Evolutionary conservation across 768 basidiomycete species (phyloP), one percentile per base, ranked within the genome.

Genomic region (Amanita phalloides): DNA sequence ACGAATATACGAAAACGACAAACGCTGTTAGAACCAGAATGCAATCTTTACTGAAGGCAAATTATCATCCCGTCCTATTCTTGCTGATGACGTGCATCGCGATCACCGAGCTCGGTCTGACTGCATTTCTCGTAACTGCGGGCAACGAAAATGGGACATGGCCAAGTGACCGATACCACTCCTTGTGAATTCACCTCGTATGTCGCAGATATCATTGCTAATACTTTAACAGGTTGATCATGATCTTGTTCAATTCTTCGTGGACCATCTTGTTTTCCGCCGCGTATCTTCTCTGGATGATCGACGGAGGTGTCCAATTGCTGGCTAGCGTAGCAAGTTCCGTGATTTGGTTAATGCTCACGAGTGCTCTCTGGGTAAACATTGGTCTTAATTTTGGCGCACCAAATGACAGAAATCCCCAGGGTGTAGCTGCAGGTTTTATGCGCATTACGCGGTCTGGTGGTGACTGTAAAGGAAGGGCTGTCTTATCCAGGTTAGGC

Each of bases 261-360:
- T 90, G 88, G 87, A 89, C 87, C n/a, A 71, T 77, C 1, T 57
- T 86, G 39, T 89, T 87, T 62, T 75, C 81, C 11, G 69, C 75
- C 10, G 78, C 80, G 32, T 90, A 89, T 60, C 69, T 87, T 56
- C 58, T 87, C 30, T 89, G 84, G 81, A 76, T 83, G 41, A 65
- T 84, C 36, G 79, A 81, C 49, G 81, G 82, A 45, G 77, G 75
- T 3, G 73, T 77, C 43, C 81, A 83, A 62, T 63, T 86, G 39
- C 71, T 90, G 20, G 86, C 86, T n/a, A 82, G 78, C 62, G 71
- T 90, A 39, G 84, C 87, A 21, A 85, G 84, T 56, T 90, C 87
- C 14, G 75, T 87, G 17, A 62, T 82, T 50, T 90, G 87, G 87
- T 68, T 90, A 28, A 62, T 79, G 25, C 61, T 82, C 35, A 86